Conservation (phyloP, 2,329 filamentous ascomycete genomes). For the Graphilbum ipis-grandicollis region DNA sequence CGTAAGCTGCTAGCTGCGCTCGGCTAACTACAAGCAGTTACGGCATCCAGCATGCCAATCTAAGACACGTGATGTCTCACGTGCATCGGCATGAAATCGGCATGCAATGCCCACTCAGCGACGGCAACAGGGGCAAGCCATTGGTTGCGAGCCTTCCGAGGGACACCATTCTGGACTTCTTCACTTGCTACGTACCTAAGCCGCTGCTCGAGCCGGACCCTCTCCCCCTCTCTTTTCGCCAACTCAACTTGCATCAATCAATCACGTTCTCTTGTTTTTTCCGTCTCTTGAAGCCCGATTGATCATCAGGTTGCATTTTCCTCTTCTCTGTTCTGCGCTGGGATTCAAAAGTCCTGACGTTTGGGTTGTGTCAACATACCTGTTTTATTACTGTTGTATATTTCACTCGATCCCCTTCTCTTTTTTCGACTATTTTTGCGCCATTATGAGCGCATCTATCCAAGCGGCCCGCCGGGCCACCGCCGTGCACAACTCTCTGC, state of each 20-base stretch:
- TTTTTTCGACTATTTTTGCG: neutral
- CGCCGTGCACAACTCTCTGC: slow-evolving; percentile 32
- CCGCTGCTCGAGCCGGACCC: neutral
- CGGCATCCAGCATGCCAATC: no score
- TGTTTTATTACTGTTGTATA: neutral
- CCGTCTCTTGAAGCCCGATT: neutral
- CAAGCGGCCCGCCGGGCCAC: slow-evolving; percentile 34
- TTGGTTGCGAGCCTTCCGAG: no score
- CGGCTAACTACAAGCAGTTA: no score
- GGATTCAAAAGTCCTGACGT: no score
- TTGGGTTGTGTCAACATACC: no score
- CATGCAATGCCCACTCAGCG: no score
- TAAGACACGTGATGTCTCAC: neutral
- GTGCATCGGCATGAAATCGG: neutral
- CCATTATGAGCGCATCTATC: slow-evolving; percentile 37
- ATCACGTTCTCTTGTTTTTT: neutral
- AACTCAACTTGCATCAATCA: neutral
- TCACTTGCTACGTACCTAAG: neutral
- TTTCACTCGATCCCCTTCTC: neutral
- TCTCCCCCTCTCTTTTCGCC: neutral
- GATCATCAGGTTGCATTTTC: neutral
- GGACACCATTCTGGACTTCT: neutral
- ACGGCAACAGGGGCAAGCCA: no score
- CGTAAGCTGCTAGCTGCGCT: no score
- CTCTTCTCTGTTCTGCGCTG: neutral